Evolutionary conservation across 2,329 filamentous ascomycete species (phyloP).

Genomic region (Blastomyces parvus): DNA sequence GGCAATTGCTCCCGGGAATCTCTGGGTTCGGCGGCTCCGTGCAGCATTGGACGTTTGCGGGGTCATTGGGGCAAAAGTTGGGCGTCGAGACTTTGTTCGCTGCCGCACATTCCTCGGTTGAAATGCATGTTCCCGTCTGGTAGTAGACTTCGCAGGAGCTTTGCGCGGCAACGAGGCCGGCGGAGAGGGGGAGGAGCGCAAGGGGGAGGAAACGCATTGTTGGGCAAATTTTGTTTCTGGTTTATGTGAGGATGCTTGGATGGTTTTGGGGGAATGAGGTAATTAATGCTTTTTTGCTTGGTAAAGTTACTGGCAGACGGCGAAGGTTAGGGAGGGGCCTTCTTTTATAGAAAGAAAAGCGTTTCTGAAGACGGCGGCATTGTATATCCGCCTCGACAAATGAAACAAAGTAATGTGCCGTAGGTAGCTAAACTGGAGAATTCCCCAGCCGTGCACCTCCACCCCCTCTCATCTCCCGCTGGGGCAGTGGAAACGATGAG

Average conservation of each 20-base stretch:
- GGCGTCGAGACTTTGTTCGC: slow-evolving; percentile 32
- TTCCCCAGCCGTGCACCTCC: neutral
- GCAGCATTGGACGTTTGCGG: slow-evolving; percentile 20
- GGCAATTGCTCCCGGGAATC: slow-evolving; percentile 14
- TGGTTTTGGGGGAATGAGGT: no score
- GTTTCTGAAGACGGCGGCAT: neutral
- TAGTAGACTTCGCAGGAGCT: slow-evolving; percentile 11
- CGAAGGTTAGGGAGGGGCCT: neutral
- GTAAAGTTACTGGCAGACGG: neutral
- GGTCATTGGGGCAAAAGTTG: slow-evolving; percentile 25
- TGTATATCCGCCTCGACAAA: neutral
- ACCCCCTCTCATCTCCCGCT: neutral
- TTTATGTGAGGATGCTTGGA: neutral
- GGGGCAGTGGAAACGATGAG: neutral
- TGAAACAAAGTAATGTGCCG: neutral
- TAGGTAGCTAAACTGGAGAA: neutral
- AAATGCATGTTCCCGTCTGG: slow-evolving; percentile 31
- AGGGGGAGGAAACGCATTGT: slow-evolving; percentile 7
- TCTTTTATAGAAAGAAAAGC: neutral
- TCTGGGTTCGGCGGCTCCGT: slow-evolving; percentile 12
- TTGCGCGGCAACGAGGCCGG: slow-evolving; percentile 1
- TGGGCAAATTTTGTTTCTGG: neutral
- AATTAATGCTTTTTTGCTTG: neutral
- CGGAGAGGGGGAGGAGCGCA: slow-evolving; percentile 7
- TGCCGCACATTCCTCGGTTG: slow-evolving; percentile 28